phyloP scores from a whole-genome alignment of 1,139 yeast species.

The Suhomyces bokatorum region DNA sequence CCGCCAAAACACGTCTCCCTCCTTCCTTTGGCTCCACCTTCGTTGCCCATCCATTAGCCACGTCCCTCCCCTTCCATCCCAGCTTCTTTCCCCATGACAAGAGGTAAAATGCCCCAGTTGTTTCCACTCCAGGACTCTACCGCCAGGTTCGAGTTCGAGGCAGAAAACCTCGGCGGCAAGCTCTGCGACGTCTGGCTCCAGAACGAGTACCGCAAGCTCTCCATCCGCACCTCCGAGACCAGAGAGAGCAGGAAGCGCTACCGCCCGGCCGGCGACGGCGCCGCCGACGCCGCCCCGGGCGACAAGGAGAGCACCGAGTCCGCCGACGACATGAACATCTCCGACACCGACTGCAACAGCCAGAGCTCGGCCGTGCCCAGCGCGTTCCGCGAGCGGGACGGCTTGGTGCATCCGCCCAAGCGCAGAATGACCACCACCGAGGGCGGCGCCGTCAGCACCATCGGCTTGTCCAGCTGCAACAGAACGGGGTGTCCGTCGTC shows the following conservation, averaged over 20 bases:
- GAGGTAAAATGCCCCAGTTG: slow-evolving; percentile 27
- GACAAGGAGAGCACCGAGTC: slow-evolving; percentile 25
- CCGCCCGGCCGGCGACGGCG: slow-evolving; percentile 16
- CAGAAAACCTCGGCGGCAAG: slow-evolving; percentile 36
- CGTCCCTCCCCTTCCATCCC: too few species aligned
- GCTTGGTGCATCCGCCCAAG: slow-evolving; percentile 41
- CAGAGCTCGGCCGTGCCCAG: slow-evolving; percentile 20
- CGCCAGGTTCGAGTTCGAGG: slow-evolving; percentile 37
- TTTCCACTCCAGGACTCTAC: slow-evolving; percentile 36
- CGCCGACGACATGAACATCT: slow-evolving; percentile 39
- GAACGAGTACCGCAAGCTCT: slow-evolving; percentile 33
- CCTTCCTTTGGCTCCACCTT: not conserved
- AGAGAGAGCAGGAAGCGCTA: slow-evolving; percentile 17
- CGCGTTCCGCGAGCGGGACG: slow-evolving; percentile 18
- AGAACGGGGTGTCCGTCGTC: slow-evolving; percentile 1
- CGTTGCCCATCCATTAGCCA: too few species aligned
- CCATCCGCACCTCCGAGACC: slow-evolving; percentile 15
- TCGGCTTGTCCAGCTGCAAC: slow-evolving; percentile 4
- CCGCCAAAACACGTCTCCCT: not conserved
- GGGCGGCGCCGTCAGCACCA: slow-evolving; percentile 4
- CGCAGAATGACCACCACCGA: slow-evolving; percentile 32
- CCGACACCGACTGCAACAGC: slow-evolving; percentile 37
- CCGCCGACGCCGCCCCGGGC: slow-evolving; percentile 7
- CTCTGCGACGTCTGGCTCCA: slow-evolving; percentile 38
- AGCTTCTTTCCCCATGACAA: too few species aligned